Evolutionary conservation across 805 yeast species (phyloP).

Genomic region (Scheffersomyces lignosus): DNA sequence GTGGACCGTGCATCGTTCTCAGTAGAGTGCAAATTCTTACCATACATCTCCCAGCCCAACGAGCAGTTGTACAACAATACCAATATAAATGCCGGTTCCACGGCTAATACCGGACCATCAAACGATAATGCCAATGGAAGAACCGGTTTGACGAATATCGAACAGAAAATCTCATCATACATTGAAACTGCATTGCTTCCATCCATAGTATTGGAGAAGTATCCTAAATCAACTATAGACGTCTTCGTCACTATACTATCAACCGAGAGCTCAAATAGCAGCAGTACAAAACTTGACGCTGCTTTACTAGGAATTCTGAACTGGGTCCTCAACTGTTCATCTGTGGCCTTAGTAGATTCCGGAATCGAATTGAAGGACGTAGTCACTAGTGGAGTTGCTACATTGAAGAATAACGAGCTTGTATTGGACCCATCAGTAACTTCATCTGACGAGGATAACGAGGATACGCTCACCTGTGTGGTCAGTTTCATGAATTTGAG

Average conservation of each 20-base stretch:
- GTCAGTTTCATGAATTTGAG: conserved; percentile 56
- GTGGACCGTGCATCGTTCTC: conserved; percentile 63
- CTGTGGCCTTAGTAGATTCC: conserved; percentile 80
- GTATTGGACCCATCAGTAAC: conserved; percentile 22
- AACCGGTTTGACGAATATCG: conserved; percentile 36
- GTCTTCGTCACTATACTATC: conserved; percentile 69
- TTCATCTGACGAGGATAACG: conserved; percentile 7
- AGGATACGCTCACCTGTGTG: conserved; percentile 35
- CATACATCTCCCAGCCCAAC: conserved; percentile 45
- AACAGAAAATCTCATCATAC: conserved; percentile 52
- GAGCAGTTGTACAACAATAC: conserved; percentile 26
- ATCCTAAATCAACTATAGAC: conserved; percentile 89
- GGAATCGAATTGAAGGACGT: conserved; percentile 79
- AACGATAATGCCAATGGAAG: conserved; percentile 22
- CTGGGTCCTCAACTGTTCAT: conserved; percentile 61
- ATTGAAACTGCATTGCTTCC: conserved; percentile 53
- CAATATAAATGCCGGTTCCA: conserved; percentile 9
- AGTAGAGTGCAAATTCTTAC: conserved; percentile 57
- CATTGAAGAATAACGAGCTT: conserved; percentile 11
- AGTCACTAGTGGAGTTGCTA: conserved; percentile 63
- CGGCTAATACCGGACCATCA: conserved; percentile 10
- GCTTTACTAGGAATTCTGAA: conserved; percentile 41
- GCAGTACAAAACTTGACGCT: conserved; percentile 16
- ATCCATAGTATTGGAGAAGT: conserved; percentile 60
- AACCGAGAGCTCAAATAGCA: conserved; percentile 21